A percentile compares a stretch with the other conserved stretches of the same genome.
Evolutionary conservation across 1,139 yeast species (phyloP).

Genomic region (Blastobotrys malaysiensis): DNA sequence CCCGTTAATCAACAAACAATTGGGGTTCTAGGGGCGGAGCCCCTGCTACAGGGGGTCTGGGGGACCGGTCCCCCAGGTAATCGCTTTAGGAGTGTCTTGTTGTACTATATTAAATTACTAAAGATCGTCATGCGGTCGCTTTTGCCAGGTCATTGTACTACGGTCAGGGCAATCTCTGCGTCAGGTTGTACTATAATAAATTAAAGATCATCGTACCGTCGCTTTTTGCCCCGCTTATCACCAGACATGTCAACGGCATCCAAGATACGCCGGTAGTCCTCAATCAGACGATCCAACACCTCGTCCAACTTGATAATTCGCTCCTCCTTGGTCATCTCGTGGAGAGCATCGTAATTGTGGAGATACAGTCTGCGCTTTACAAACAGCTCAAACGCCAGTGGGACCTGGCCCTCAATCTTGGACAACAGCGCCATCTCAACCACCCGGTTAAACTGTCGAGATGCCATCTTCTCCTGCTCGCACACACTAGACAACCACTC

Average conservation of each 20-base stretch:
- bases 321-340: conserved; percentile 56
- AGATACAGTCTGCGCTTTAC: conserved; percentile 69
- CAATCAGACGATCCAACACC: conserved; percentile 62
- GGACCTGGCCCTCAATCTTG: conserved; percentile 26
- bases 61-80: no score
- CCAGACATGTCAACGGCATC: conserved; percentile 56
- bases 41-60: no score
- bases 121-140: conserved; percentile 1
- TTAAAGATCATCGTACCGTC: neutral
- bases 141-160: no score
- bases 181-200: no score
- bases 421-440: conserved; percentile 68
- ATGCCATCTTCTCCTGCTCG: conserved; percentile 54
- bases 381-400: conserved; percentile 47
- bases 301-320: conserved; percentile 66
- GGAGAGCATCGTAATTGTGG: conserved; percentile 74
- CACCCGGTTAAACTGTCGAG: conserved; percentile 71
- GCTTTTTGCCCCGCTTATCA: conserved; percentile 51
- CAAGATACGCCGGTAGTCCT: conserved; percentile 61
- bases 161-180: no score
- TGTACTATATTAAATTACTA: neutral
- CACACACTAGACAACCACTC: conserved; percentile 44
- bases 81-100: no score
- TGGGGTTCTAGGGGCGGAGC: no score
- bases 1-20: no score